These are phyloP conservation scores for Mycosphaerelloides madeirae DNA, from an alignment of 2,329 filamentous ascomycete genomes.

Conservation along the genomic window DNA sequence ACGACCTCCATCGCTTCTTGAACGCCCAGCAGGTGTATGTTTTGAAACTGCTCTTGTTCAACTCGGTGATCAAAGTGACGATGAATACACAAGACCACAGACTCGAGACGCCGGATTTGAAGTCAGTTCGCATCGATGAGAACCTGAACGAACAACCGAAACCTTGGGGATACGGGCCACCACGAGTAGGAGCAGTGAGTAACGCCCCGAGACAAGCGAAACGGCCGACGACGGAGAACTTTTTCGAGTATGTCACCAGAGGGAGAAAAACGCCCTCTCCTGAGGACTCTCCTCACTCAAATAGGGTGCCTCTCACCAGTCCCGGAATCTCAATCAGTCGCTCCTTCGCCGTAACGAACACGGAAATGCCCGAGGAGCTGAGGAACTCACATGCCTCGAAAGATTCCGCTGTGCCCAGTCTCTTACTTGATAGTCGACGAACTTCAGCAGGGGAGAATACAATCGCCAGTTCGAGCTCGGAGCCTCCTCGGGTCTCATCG, in stretches of 20 bases:
- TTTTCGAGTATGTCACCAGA: slow-evolving; percentile 1
- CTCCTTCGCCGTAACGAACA: no score
- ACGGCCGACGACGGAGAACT: neutral
- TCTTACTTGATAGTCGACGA: neutral
- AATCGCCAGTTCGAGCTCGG: no score
- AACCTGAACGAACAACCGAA: no score
- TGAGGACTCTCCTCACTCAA: no score
- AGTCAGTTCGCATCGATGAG: no score
- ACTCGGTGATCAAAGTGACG: slow-evolving; percentile 2
- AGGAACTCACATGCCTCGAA: neutral
- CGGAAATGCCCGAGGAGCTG: neutral
- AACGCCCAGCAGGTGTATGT: neutral
- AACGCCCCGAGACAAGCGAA: neutral
- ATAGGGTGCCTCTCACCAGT: no score
- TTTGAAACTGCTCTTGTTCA: slow-evolving; percentile 4
- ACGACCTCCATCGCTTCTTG: slow-evolving; percentile 1
- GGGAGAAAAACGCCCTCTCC: neutral
- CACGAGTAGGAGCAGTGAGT: neutral
- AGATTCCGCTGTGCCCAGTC: neutral
- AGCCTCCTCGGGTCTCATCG: no score
- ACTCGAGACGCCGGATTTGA: neutral
- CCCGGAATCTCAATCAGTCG: no score
- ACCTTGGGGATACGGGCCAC: no score
- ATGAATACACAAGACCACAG: slow-evolving; percentile 1
- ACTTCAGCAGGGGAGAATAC: no score